Evolutionary conservation across 2,329 filamentous ascomycete species (phyloP).

Genomic region (Blumeriella jaapii): DNA sequence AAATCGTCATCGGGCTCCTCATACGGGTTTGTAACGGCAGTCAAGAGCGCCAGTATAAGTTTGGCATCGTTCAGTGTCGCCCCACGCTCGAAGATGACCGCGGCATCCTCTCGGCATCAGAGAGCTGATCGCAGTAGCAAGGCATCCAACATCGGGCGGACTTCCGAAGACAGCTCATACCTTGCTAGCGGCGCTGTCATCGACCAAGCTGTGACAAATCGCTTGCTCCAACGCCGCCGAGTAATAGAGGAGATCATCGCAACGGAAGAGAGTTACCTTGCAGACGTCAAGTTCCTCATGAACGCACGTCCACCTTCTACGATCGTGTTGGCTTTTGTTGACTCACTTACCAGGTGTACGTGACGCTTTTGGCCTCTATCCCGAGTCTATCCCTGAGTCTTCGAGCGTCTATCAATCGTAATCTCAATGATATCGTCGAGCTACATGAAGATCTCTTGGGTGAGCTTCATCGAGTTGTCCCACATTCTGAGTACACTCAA

Average conservation of each 20-base stretch:
- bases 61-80: constrained; percentile 60
- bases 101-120: constrained; percentile 41
- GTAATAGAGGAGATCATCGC: constrained; percentile 76
- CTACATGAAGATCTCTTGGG: constrained; percentile 73
- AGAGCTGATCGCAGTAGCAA: constrained; percentile 51
- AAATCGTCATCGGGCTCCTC: constrained; percentile 64
- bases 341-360: constrained; percentile 47
- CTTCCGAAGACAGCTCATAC: constrained; percentile 53
- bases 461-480: constrained; percentile 60
- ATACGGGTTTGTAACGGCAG: constrained; percentile 64
- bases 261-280: constrained; percentile 82
- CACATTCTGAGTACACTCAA: constrained; percentile 53
- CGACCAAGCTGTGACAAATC: constrained; percentile 59
- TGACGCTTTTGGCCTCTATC: constrained; percentile 62
- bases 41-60: constrained; percentile 73
- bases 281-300: constrained; percentile 74
- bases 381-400: constrained; percentile 52
- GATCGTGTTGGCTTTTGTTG: constrained; percentile 50
- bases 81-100: constrained; percentile 45
- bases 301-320: constrained; percentile 51
- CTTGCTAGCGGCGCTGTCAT: constrained; percentile 40
- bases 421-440: constrained; percentile 67
- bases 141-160: constrained; percentile 46
- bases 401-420: constrained; percentile 64
- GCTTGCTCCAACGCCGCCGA: constrained; percentile 63